Conservation (phyloP, 352 stramenopile species). For the Thalassiosira mediterranea region DNA sequence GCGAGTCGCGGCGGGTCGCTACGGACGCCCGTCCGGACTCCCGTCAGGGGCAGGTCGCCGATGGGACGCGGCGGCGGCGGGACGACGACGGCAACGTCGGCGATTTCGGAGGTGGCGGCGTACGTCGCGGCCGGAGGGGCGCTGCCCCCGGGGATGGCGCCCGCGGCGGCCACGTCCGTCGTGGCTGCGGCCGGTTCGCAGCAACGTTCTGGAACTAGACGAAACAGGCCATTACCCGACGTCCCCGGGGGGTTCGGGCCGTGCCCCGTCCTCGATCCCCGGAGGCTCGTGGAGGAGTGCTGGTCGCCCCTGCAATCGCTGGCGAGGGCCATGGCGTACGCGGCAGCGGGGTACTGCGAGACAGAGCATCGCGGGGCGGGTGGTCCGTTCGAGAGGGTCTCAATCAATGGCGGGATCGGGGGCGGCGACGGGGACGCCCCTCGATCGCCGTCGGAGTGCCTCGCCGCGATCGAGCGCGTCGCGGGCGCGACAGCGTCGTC, state of each 20-base stretch:
- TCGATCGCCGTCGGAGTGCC: slow-evolving; percentile 11
- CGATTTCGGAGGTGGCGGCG: slow-evolving; percentile 25
- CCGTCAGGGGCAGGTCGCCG: not conserved
- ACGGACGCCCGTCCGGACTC: too few species aligned
- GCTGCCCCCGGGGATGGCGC: slow-evolving; percentile 10
- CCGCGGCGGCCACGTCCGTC: slow-evolving; percentile 17
- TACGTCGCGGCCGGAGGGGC: slow-evolving; percentile 40
- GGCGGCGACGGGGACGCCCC: slow-evolving; percentile 11
- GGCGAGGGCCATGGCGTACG: slow-evolving; percentile 37
- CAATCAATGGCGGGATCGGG: not conserved
- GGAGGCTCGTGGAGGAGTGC: slow-evolving; percentile 14
- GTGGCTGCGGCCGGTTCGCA: too few species aligned
- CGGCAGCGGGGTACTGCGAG: slow-evolving; percentile 39
- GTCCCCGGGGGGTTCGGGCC: slow-evolving; percentile 19
- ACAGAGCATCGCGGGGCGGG: slow-evolving; percentile 27
- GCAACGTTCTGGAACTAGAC: too few species aligned
- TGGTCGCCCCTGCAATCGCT: slow-evolving; percentile 39
- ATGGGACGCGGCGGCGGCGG: not conserved
- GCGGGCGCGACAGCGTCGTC: slow-evolving; percentile 5
- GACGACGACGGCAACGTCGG: not conserved
- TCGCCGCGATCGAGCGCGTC: slow-evolving; percentile 34
- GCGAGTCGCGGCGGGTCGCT: too few species aligned
- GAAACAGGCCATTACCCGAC: slow-evolving; percentile 5
- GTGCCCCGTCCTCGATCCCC: slow-evolving; percentile 25
- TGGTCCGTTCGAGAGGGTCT: slow-evolving; percentile 32